Evolutionary conservation across 441 rosid genomes (phyloP), one percentile per base, ranked within the genome.

Genomic region (Populus hybrid): DNA sequence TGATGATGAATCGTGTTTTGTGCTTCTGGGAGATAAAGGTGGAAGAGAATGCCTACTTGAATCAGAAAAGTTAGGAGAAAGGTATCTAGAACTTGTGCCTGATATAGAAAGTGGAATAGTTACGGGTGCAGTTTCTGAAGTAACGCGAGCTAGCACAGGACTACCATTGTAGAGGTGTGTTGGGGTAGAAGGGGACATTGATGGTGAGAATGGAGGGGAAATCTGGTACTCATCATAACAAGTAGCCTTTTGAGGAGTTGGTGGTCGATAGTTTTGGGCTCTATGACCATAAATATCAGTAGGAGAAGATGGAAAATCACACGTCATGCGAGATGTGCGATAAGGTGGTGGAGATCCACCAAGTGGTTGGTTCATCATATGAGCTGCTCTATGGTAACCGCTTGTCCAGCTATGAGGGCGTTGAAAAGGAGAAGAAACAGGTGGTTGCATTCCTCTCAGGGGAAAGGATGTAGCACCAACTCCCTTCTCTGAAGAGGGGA

Each of bases 341-440:
- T 85, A 84, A 18, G 85, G 83, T 72, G 94, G 93, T 10, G 95
- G 91, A 71, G 92, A 88, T 67, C 86, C 92, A 71, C 80, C 72
- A 34, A 84, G 64, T 4, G 87, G 79, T 35, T 88, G 95, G 85
- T 75, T 91, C 23, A 80, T 83, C 64, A 83, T 40, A 74, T 59
- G 91, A 78, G 88, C 83, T 40, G 87, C 89, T 82, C 85, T 83
- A 75, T 91, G 92, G 84, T 90, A 91, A 59, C 97, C 97, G 78
- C 97, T 91, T 20, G 94, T 87, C 98, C 97, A 95, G 88, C 97
- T 95, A 83, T 93, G 95, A 0, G 97, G 98, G 64, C 93, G 91
- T 63, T 89, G 90, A 72, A 81, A 77, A 78, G 96, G 92, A 67
- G 85, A 67, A 40, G 85, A 75, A 80, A 81, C 72, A 63, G 91